phyloP scores from a whole-genome alignment of 495 filamentous ascomycete genomes.

The Patellaria atrata region DNA sequence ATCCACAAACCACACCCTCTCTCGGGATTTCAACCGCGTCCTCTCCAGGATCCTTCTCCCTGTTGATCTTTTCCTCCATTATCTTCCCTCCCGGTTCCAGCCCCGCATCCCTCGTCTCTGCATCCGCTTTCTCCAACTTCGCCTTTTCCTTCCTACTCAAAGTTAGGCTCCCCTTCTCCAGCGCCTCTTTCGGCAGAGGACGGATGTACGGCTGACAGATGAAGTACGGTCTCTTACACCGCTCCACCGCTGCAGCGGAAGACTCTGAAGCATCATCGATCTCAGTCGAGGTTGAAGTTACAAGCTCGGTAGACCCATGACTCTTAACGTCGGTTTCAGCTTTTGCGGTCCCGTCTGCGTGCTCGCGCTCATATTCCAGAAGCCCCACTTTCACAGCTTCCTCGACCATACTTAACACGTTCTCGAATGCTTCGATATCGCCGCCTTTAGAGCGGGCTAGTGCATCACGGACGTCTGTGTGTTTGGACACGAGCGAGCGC shows the following conservation, averaged over 20 bases:
- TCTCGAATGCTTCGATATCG: conserved; percentile 58
- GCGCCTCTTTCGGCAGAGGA: conserved; percentile 76
- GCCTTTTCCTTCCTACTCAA: conserved; percentile 42
- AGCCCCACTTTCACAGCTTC: conserved; percentile 56
- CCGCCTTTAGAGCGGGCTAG: conserved; percentile 51
- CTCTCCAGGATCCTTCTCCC: conserved; percentile 20
- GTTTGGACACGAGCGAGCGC: conserved; percentile 57
- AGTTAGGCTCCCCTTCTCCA: conserved; percentile 62
- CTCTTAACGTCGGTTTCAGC: conserved; percentile 3
- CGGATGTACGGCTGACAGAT: conserved; percentile 82
- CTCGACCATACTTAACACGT: conserved; percentile 53
- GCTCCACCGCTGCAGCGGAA: conserved; percentile 51
- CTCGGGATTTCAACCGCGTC: conserved; percentile 25
- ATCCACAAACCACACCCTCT: conserved; percentile 33
- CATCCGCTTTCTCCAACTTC: conserved; percentile 25
- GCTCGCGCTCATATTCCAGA: conserved; percentile 45
- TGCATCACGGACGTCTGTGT: conserved; percentile 68
- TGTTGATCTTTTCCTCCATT: conserved; percentile 15
- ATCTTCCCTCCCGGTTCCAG: conserved; percentile 13
- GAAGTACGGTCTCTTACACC: conserved; percentile 76
- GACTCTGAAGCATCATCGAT: conserved; percentile 30
- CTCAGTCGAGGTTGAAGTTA: background rate
- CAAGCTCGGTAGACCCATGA: background rate
- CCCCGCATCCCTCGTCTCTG: conserved; percentile 17
- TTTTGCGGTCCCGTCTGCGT: conserved; percentile 17